Evolutionary conservation across 2,329 filamentous ascomycete species (phyloP), one percentile per base, ranked within the genome.

Genomic region (Emmonsiellopsis sp.): DNA sequence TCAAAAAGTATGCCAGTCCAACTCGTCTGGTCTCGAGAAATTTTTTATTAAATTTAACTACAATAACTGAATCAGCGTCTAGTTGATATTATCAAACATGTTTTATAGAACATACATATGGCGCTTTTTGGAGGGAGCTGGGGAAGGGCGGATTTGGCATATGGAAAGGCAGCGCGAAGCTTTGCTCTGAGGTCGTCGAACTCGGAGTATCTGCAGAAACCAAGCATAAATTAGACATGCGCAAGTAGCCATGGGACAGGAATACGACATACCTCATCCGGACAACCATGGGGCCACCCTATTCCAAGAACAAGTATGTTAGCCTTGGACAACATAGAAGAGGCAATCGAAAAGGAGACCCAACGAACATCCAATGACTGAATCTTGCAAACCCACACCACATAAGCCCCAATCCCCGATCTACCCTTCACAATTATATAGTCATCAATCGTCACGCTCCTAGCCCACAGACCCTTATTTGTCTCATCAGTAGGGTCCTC

Each of bases 301-400:
- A 59, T 20, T 57, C 46, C 52, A 37, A 26, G 20, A 26, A 26
- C 20, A 13, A 54, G 53, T 51, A 55, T 58, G 59, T 63, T 53
- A 66, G 48, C 50, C 56, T 45, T 45, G 31, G n/a, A 31, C 15
- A 2, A 46, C 9, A 32, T 16, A 34, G 8, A 34, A 16, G 15
- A 37, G 8, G 16, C 7, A 20, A n/a, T 13, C 8, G 40, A 30
- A 54, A 20, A 41, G 4, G 16, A 35, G 20, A 15, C 31, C 7
- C 20, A 54, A 79, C 83, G 68, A 67, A 91, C 89, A 69, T 83
- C 86, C 50, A 97, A 74, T 3, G 90, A 96, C 68, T 93, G 84
- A 44, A 98, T 88, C 47, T 79, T 83, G 63, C 93, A 90, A 66
- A 89, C 93, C 88, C 89, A 98, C 7, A 95, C 90, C 1, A 96